These are phyloP conservation scores for Geotrichum phurueaensis DNA, from an alignment of 1,139 yeast species.

Conservation along the genomic window DNA sequence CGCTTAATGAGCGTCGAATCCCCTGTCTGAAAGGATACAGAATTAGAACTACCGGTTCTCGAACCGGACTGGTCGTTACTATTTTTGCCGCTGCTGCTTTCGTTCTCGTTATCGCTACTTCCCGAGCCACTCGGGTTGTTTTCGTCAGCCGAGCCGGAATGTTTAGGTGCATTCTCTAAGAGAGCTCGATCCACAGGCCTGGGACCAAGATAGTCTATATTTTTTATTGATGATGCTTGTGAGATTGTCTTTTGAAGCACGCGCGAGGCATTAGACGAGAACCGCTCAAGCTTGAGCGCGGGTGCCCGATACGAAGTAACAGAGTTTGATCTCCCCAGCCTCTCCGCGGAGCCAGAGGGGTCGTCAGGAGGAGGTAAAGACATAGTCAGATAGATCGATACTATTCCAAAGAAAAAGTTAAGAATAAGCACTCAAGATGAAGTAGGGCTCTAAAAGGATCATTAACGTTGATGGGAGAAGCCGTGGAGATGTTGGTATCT, in stretches of 20 bases:
- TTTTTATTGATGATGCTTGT: slow-evolving; percentile 13
- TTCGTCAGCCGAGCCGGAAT: background rate
- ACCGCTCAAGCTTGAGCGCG: slow-evolving; percentile 6
- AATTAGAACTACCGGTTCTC: background rate
- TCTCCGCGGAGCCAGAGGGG: background rate
- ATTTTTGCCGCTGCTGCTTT: background rate
- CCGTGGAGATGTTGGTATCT: background rate
- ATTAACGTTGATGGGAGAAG: background rate
- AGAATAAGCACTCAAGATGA: background rate
- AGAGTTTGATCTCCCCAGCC: background rate
- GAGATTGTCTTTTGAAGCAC: slow-evolving; percentile 10
- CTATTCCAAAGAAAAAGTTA: background rate
- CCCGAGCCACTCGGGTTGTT: background rate
- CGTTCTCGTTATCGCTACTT: background rate
- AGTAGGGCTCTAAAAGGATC: background rate
- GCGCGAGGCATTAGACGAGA: slow-evolving; percentile 10
- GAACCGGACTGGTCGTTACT: background rate
- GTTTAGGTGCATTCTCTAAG: background rate
- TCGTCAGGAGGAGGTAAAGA: background rate
- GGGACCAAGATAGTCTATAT: background rate
- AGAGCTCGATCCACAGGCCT: background rate
- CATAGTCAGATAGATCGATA: background rate
- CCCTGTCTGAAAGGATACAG: background rate
- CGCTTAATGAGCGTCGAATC: background rate
- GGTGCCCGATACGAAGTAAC: background rate